Conservation (phyloP, 345 rosid genomes). For the Rhodomyrtus tomentosa region DNA sequence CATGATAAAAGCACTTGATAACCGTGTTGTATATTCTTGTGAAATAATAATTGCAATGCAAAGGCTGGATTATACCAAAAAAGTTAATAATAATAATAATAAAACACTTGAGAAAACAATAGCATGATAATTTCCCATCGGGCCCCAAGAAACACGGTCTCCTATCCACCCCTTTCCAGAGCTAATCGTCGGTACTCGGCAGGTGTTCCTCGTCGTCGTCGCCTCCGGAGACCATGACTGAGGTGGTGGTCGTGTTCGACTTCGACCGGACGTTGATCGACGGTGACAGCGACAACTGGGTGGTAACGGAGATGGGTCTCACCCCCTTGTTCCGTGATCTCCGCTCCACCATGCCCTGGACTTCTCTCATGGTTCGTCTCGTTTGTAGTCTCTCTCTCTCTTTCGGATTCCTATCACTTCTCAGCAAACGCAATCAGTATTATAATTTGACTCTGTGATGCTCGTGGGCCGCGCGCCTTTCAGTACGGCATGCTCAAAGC, state of each 20-base stretch:
- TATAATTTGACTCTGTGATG: not conserved
- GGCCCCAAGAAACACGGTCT: no score
- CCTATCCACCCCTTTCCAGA: no score
- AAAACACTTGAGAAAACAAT: no score
- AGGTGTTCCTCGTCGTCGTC: not conserved
- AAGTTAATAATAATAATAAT: no score
- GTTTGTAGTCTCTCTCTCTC: not conserved
- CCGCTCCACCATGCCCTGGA: slow-evolving; percentile 66
- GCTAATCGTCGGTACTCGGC: no score
- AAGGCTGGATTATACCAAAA: no score
- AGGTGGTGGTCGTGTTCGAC: slow-evolving; percentile 52
- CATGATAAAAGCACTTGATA: no score
- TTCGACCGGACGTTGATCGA: slow-evolving; percentile 87
- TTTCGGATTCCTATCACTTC: not conserved
- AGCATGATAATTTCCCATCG: no score
- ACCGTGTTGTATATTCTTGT: no score
- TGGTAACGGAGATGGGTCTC: slow-evolving; percentile 73
- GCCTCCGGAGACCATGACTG: not conserved
- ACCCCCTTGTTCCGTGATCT: slow-evolving; percentile 52
- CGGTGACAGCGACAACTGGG: slow-evolving; percentile 76
- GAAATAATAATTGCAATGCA: no score
- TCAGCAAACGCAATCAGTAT: not conserved
- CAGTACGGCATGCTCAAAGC: not conserved
- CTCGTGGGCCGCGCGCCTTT: not conserved
- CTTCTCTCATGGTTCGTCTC: slow-evolving; percentile 56